Conservation (phyloP, 2,329 filamentous ascomycete species). For the Diaporthe nobilis region DNA sequence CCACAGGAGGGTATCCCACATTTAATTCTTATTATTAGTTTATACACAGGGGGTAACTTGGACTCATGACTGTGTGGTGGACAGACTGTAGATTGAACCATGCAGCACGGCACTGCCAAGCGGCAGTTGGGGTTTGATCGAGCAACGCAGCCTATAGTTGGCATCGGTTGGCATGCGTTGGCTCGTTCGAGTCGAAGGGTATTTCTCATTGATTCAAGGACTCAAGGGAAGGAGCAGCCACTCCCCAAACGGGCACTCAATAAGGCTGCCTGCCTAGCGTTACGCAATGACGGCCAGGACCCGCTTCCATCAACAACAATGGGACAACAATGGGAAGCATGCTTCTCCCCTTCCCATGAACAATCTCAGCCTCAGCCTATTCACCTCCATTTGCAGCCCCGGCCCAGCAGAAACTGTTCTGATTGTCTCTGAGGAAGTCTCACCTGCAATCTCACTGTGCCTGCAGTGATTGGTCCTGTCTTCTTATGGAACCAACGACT, state of each 20-base stretch:
- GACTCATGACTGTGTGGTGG: no score
- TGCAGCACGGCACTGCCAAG: background rate
- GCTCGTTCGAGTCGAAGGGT: background rate
- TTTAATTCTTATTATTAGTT: no score
- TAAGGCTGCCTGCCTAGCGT: background rate
- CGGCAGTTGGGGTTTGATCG: no score
- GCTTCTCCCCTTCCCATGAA: background rate
- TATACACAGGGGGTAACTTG: no score
- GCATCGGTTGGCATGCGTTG: background rate
- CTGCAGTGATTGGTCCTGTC: constrained; percentile 24
- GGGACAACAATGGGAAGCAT: constrained; percentile 39
- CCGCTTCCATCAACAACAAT: constrained; percentile 36
- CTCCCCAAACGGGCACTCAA: constrained; percentile 9
- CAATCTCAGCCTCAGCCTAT: constrained; percentile 28
- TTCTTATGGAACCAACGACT: background rate
- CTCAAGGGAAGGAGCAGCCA: background rate
- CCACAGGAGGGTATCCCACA: no score
- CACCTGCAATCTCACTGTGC: background rate
- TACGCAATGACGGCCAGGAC: background rate
- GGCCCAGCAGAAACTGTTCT: background rate
- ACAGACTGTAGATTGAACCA: no score
- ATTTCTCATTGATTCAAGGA: background rate
- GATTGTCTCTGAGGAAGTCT: constrained; percentile 31
- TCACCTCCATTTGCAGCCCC: constrained; percentile 34
- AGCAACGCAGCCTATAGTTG: background rate